Conservation (phyloP, 495 filamentous ascomycete species). For the Penicillium desertorum region DNA sequence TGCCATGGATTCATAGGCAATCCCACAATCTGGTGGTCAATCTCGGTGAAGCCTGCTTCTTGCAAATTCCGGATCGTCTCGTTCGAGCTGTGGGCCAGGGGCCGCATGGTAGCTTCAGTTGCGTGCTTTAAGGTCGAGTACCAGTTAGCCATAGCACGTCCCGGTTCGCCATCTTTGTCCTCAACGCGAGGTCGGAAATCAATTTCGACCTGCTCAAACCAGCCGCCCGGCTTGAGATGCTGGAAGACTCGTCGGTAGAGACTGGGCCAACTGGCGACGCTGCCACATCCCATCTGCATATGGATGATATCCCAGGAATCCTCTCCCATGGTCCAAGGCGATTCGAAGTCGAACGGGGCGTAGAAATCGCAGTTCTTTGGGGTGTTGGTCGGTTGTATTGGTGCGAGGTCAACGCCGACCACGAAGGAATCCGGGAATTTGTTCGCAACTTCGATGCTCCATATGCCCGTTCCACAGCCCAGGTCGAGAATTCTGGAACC, state of each 20-base stretch:
- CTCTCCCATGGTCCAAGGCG: slow-evolving; percentile 72
- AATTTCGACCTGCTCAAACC: slow-evolving; percentile 91
- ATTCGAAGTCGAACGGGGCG: slow-evolving; percentile 72
- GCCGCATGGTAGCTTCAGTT: slow-evolving; percentile 62
- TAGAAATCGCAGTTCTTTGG: slow-evolving; percentile 69
- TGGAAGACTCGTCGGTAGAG: slow-evolving; percentile 71
- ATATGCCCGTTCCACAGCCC: slow-evolving; percentile 88
- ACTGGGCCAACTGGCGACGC: slow-evolving; percentile 73
- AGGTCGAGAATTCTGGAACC: slow-evolving; percentile 70
- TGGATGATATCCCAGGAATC: slow-evolving; percentile 86
- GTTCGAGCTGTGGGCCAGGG: slow-evolving; percentile 63
- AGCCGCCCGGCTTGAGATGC: slow-evolving; percentile 80
- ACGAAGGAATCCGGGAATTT: slow-evolving; percentile 64
- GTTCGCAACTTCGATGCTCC: slow-evolving; percentile 82
- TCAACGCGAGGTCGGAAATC: slow-evolving; percentile 79
- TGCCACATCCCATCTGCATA: slow-evolving; percentile 76
- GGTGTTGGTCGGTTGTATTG: slow-evolving; percentile 75
- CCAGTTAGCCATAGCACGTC: slow-evolving; percentile 61
- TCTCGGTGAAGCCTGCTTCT: slow-evolving; percentile 78
- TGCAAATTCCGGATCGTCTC: slow-evolving; percentile 62
- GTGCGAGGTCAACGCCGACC: slow-evolving; percentile 72
- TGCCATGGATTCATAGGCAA: slow-evolving; percentile 82
- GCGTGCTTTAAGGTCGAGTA: slow-evolving; percentile 66
- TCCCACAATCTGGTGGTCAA: slow-evolving; percentile 69
- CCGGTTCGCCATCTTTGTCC: slow-evolving; percentile 36